phyloP scores from a whole-genome alignment of 1,284 basidiomycete genomes.

The Microbotryomycetes sp. region DNA sequence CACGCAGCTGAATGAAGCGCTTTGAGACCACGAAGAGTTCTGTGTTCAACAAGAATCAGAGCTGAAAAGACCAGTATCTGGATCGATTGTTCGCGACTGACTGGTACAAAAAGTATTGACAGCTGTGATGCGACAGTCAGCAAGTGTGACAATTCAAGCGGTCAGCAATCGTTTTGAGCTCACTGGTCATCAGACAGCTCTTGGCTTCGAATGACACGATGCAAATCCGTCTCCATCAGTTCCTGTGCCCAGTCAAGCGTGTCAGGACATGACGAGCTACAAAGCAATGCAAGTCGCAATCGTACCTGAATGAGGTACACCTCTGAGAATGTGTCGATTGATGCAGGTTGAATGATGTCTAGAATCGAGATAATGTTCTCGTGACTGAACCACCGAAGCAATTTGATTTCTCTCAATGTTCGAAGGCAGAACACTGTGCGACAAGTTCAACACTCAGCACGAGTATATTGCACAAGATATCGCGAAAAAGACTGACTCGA shows the following conservation, averaged over 20 bases:
- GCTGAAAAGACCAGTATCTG: conserved; percentile 19
- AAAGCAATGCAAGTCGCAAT: background rate
- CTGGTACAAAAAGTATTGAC: conserved; percentile 45
- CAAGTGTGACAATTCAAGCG: conserved; percentile 6
- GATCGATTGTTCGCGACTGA: background rate
- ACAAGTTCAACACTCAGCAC: background rate
- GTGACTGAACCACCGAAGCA: conserved; percentile 88
- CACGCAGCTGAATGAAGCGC: conserved; percentile 73
- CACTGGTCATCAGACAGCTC: conserved; percentile 81
- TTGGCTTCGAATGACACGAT: conserved; percentile 80
- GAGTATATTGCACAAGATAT: background rate
- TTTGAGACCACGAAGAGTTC: conserved; percentile 82
- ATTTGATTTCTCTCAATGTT: conserved; percentile 78
- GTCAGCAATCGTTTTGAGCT: background rate
- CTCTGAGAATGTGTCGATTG: conserved; percentile 87
- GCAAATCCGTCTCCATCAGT: conserved; percentile 59
- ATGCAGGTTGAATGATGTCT: conserved; percentile 85
- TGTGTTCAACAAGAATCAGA: background rate
- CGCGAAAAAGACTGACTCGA: conserved; percentile 54
- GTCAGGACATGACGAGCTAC: background rate
- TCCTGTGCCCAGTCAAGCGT: conserved; percentile 39
- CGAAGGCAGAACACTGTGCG: conserved; percentile 56
- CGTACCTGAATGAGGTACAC: conserved; percentile 63
- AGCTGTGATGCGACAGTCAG: conserved; percentile 9
- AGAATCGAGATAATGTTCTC: conserved; percentile 95